These are phyloP conservation scores for Rhododendron kiyosumense DNA, from an alignment of 148 eudicot species.

Conservation along the genomic window DNA sequence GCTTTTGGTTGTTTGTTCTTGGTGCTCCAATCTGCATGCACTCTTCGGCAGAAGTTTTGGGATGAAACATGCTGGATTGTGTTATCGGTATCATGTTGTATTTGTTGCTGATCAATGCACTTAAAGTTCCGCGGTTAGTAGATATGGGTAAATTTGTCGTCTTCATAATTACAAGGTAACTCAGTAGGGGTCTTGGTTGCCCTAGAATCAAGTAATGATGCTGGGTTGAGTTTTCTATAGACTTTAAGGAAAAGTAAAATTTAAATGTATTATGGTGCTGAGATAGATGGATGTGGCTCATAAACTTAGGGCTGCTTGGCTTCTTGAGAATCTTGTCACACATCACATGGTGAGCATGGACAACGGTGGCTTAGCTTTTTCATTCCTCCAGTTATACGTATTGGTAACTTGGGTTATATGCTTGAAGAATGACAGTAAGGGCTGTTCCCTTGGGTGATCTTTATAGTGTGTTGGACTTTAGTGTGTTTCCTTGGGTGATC, in stretches of 20 bases:
- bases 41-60: background rate
- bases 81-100: background rate
- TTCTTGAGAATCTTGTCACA: background rate
- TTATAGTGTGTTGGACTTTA: slow-evolving; percentile 11
- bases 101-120: background rate
- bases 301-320: background rate
- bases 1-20: slow-evolving; percentile 7
- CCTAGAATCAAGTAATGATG: background rate
- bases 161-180: background rate
- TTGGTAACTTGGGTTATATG: slow-evolving; percentile 14
- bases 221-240: slow-evolving; percentile 1
- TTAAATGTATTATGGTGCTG: background rate
- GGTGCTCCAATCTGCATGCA: slow-evolving; percentile 12
- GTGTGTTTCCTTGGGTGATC: slow-evolving; percentile 9
- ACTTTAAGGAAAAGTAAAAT: background rate
- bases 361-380: slow-evolving; percentile 5
- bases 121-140: slow-evolving; percentile 7
- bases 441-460: slow-evolving; percentile 14
- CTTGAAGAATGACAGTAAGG: slow-evolving; percentile 12
- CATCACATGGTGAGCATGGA: background rate
- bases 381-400: background rate
- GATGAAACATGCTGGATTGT: slow-evolving; percentile 1
- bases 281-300: slow-evolving; percentile 10
- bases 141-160: background rate
- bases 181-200: slow-evolving; percentile 5